Base-by-base conservation (phyloP, 192 early-diverging fungal genomes). In the Haplosporangium gracile region DNA sequence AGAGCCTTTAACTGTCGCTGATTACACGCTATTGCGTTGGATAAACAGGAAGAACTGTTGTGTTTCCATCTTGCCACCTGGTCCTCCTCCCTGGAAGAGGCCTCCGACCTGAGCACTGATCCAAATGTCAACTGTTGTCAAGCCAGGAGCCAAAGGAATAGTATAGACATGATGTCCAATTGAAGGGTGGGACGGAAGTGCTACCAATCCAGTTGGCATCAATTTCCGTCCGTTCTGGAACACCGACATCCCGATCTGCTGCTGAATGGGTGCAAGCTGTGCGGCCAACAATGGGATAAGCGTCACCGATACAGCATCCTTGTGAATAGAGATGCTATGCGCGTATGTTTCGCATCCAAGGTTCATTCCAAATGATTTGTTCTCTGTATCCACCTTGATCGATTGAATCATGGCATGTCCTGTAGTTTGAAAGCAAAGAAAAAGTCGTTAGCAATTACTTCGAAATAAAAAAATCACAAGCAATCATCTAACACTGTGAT, bases 311-410 rank as follows among this genome's bases (percentile, higher is more conserved):
- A 73, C 43, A 2, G 83, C 88, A 2, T 76, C 60, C 11, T 78
- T 72, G 13, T 78, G 75, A 24, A 89, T 78, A 2, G 78, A 55
- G 76, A 87, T 39, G 75, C 85, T 89, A 42, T 88, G 82, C 20
- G 85, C 76, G 60, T 77, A 80, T 0, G 77, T 57, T 4, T 78
- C 78, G 0, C 85, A 83, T 22, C 76, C 69, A 57, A 89, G 49
- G 68, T 57, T 81, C 88, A 89, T 89, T 29, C 76, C 75, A 72
- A 89, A 89, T 9, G 88, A 89, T 57, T 81, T 79, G 53, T 89
- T 85, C 29, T 87, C 81, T 9, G 88, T 55, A 55, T 89, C 88
- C 13, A 83, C 68, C 16, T 72, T 70, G 18, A 89, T 81, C 20
- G 78, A 79, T 69, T 87, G 78, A 20, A 89, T 70, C 78, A 89